Evolutionary conservation across 805 yeast genomes (phyloP).

Genomic region (Wickerhamiella parazyma): DNA sequence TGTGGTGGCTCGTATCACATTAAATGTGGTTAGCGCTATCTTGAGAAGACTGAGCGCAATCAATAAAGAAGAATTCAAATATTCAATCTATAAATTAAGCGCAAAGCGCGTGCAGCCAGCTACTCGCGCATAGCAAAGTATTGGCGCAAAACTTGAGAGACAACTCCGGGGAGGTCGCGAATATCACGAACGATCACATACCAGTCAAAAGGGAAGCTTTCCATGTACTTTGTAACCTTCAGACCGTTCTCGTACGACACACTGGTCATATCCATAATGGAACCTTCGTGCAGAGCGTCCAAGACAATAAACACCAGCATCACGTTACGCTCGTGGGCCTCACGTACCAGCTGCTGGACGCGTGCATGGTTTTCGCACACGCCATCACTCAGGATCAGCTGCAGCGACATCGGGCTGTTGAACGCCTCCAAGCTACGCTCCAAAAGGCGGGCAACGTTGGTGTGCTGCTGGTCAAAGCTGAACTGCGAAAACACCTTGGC

Average conservation of each 20-base stretch:
- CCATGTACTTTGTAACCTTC: constrained; percentile 72
- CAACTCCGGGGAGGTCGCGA: constrained; percentile 80
- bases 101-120: background rate
- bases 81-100: background rate
- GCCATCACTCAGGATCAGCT: constrained; percentile 90
- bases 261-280: constrained; percentile 89
- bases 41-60: too few relatives aligned
- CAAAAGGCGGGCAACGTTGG: constrained; percentile 69
- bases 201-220: constrained; percentile 91
- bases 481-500: constrained; percentile 75
- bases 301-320: constrained; percentile 92
- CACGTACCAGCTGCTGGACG: constrained; percentile 69
- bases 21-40: too few relatives aligned
- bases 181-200: constrained; percentile 88
- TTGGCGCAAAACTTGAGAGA: constrained; percentile 79
- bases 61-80: background rate
- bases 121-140: constrained; percentile 37
- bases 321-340: constrained; percentile 80
- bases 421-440: constrained; percentile 60
- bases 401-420: constrained; percentile 43
- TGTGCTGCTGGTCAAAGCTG: constrained; percentile 74
- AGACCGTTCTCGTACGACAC: constrained; percentile 68
- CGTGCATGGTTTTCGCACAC: constrained; percentile 90
- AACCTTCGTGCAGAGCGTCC: constrained; percentile 67
- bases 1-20: too few relatives aligned